Evolutionary conservation across 78 protist genomes (phyloP).

Genomic region (Tieghemostelium lacteum): DNA sequence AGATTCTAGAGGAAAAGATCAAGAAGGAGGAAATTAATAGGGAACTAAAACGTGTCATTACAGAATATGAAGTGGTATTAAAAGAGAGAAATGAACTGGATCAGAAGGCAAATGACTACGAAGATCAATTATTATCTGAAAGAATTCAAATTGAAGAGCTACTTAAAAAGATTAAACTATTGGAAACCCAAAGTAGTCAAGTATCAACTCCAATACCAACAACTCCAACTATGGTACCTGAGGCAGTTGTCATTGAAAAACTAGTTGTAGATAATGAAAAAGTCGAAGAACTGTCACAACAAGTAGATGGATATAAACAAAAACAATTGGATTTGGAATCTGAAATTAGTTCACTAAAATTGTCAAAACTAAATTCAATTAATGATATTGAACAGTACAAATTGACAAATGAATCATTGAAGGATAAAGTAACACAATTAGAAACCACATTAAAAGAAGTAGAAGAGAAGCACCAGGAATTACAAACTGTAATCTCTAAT

Average conservation of each 20-base stretch:
- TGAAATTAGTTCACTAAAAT: background rate
- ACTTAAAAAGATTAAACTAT: background rate
- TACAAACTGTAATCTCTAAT: no score
- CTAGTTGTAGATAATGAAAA: background rate
- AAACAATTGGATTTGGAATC: background rate
- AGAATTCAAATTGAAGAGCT: background rate
- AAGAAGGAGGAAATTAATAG: background rate
- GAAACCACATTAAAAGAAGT: no score
- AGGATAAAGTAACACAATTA: no score
- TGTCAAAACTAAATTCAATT: no score
- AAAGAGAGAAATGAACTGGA: background rate
- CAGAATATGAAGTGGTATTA: background rate
- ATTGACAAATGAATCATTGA: background rate
- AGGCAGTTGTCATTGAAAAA: background rate
- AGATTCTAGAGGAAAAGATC: background rate
- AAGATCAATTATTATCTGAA: background rate
- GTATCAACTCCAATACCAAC: no score
- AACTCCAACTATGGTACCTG: no score
- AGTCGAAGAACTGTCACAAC: background rate
- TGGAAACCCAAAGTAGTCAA: no score
- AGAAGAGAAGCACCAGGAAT: no score
- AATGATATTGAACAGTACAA: no score
- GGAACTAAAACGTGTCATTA: background rate
- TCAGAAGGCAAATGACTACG: background rate
- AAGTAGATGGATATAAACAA: no score